Conservation (phyloP, 1,284 basidiomycete species). For the Ustilago shanxiensis region DNA sequence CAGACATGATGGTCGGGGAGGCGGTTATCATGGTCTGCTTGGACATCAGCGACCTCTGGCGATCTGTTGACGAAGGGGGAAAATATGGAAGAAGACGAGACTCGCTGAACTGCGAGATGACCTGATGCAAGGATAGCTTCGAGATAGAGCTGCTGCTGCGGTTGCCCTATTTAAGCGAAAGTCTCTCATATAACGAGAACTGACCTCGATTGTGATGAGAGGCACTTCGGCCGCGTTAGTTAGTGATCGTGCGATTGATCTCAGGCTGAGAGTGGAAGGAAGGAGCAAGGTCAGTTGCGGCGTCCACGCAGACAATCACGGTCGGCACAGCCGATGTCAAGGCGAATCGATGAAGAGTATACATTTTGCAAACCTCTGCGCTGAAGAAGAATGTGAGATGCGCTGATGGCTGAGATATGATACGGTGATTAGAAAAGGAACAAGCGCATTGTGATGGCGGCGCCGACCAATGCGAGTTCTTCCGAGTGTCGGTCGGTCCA, state of each 20-base stretch:
- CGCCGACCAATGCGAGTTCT: background rate
- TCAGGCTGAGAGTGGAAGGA: background rate
- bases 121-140: background rate
- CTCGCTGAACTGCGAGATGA: background rate
- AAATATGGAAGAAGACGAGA: background rate
- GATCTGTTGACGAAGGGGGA: background rate
- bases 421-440: background rate
- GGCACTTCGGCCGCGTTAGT: background rate
- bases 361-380: background rate
- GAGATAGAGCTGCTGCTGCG: background rate
- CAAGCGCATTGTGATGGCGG: background rate
- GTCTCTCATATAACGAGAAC: background rate
- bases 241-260: background rate
- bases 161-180: background rate
- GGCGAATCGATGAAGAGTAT: background rate
- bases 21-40: background rate
- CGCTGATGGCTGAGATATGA: constrained; percentile 4
- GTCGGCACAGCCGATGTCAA: constrained; percentile 2
- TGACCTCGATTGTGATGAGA: no score
- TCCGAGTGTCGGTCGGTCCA: background rate
- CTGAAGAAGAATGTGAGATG: background rate
- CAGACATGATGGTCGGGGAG: constrained; percentile 20
- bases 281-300: background rate
- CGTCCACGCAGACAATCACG: background rate
- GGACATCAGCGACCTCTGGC: background rate